Percentiles rank a stretch among this genome's conserved stretches.
phyloP scores from a whole-genome alignment of 2,329 filamentous ascomycete species.

The Neofusicoccum ribis region DNA sequence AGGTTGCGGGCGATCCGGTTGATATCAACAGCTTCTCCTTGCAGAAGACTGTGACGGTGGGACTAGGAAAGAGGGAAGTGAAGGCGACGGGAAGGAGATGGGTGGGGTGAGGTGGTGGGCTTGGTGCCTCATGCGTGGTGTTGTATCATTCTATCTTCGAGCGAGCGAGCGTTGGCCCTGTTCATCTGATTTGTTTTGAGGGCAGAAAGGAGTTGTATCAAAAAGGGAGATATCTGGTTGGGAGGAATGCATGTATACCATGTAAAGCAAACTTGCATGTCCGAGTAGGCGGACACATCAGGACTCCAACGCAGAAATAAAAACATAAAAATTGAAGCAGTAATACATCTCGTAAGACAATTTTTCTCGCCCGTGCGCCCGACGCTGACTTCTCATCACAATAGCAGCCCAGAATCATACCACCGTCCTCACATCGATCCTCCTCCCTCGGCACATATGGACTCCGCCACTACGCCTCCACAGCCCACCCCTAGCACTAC shows the following conservation, averaged over 20 bases:
- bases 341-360: not conserved
- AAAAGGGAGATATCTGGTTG: too few species aligned
- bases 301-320: not conserved
- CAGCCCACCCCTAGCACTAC: too few species aligned
- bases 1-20: constrained; percentile 28
- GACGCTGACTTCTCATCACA: not conserved
- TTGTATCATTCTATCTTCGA: too few species aligned
- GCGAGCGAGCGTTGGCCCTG: too few species aligned
- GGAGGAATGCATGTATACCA: not conserved
- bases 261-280: not conserved
- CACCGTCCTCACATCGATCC: too few species aligned
- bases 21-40: constrained; percentile 36
- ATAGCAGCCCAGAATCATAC: too few species aligned
- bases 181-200: too few species aligned
- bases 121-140: too few species aligned
- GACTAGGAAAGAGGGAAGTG: constrained; percentile 30
- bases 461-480: too few species aligned
- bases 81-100: not conserved
- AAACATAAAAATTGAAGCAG: not conserved
- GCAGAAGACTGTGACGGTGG: constrained; percentile 38
- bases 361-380: not conserved
- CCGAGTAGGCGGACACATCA: not conserved
- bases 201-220: too few species aligned
- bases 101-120: not conserved
- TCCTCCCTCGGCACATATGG: too few species aligned